Conservation (phyloP, 1,139 yeast genomes). For the Diutina neorugosa region DNA sequence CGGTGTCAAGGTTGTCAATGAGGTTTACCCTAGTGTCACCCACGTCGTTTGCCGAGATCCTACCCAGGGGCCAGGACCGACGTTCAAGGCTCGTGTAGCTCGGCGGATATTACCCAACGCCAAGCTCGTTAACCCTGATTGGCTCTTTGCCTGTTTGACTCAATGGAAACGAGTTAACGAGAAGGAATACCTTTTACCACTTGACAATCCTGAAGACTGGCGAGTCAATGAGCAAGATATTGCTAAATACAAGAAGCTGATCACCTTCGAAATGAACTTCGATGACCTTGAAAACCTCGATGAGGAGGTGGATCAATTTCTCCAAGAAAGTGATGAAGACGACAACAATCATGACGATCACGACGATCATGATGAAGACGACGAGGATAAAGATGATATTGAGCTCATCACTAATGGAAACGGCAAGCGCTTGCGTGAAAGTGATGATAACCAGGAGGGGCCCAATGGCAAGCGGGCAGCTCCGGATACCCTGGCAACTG, state of each 20-base stretch:
- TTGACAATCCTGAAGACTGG: slow-evolving; percentile 26
- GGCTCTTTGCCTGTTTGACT: slow-evolving; percentile 82
- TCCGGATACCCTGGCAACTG: neutral
- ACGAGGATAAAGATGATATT: slow-evolving; percentile 1
- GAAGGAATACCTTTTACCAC: slow-evolving; percentile 39
- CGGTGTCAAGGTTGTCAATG: slow-evolving; percentile 78
- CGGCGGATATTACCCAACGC: slow-evolving; percentile 51
- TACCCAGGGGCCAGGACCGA: slow-evolving; percentile 20
- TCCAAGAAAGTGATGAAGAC: slow-evolving; percentile 15
- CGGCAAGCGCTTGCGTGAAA: slow-evolving; percentile 13
- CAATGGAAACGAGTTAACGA: slow-evolving; percentile 68
- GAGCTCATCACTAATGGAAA: slow-evolving; percentile 1
- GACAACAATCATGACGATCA: slow-evolving; percentile 11
- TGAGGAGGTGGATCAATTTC: slow-evolving; percentile 48
- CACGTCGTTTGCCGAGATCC: slow-evolving; percentile 78
- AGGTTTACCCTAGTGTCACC: slow-evolving; percentile 61
- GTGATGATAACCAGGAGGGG: slow-evolving; percentile 4
- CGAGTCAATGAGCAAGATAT: slow-evolving; percentile 30
- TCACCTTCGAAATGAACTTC: slow-evolving; percentile 15
- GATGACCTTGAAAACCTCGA: slow-evolving; percentile 44
- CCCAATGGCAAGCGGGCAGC: slow-evolving; percentile 5
- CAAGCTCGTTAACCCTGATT: slow-evolving; percentile 80
- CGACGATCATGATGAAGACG: slow-evolving; percentile 5
- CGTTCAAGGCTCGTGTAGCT: slow-evolving; percentile 67
- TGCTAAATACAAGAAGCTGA: slow-evolving; percentile 26